Percentiles rank a stretch among this genome's conserved stretches.
phyloP scores from a whole-genome alignment of 495 filamentous ascomycete species.

The Neurospora sp. region DNA sequence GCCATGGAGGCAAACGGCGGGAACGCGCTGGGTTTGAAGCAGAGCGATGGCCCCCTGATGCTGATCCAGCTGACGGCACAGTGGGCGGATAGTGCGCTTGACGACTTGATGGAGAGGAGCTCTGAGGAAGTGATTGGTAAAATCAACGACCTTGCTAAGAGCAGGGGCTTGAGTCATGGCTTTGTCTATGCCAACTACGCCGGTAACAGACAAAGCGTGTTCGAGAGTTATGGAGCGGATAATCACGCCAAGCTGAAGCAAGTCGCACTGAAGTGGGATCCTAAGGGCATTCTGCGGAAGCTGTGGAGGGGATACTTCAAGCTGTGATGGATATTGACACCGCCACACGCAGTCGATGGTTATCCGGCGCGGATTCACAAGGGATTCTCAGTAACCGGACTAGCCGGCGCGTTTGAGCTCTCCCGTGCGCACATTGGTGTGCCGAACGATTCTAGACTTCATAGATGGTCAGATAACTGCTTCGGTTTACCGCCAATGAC shows the following conservation, averaged over 20 bases:
- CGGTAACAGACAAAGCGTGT: constrained; percentile 29
- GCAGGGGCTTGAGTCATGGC: constrained; percentile 31
- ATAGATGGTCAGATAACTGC: not conserved
- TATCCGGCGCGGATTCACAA: not conserved
- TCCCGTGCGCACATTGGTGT: not conserved
- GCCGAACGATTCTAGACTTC: not conserved
- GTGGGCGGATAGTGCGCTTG: constrained; percentile 8
- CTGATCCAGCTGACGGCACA: constrained; percentile 11
- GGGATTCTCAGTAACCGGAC: not conserved
- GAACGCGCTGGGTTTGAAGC: constrained; percentile 20
- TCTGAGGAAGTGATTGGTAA: constrained; percentile 20
- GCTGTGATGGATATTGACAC: constrained; percentile 1
- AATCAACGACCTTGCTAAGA: constrained; percentile 29
- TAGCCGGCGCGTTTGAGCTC: not conserved
- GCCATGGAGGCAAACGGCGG: constrained; percentile 22
- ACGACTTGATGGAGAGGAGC: constrained; percentile 19
- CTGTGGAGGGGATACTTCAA: constrained; percentile 33
- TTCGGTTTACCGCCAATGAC: not conserved
- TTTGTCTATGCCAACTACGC: constrained; percentile 52
- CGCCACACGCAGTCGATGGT: not conserved
- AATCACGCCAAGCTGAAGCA: constrained; percentile 25
- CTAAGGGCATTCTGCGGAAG: constrained; percentile 28
- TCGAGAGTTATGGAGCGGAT: constrained; percentile 30
- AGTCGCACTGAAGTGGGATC: constrained; percentile 35
- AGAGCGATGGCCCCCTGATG: constrained; percentile 14